Evolutionary conservation across 129 eudicot genomes (phyloP), one percentile per base, ranked within the genome.

Genomic region (Centaurea solstitialis): DNA sequence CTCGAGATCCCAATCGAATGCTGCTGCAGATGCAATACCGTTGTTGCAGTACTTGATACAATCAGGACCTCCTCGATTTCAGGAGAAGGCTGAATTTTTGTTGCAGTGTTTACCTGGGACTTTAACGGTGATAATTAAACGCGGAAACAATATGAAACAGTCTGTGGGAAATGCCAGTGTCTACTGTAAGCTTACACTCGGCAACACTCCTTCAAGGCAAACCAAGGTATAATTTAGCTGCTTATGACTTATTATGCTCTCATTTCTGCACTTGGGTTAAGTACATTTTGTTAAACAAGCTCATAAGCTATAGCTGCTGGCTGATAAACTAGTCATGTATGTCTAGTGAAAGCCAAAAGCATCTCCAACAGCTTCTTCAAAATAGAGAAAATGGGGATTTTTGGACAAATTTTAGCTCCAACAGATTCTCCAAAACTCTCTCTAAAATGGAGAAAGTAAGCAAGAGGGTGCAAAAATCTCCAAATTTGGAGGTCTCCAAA

Each of bases 41-140:
- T 84, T 96, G 85, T 79, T 96, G 89, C 99, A 96, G 84, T 96
- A 88, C 85, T 85, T 96, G 81, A 96, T 96, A 77, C 97, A 93
- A 71, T 96, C 99, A 6, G 99, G 98, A 30, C 99, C 99, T 3
- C 99, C 99, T 50, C 88, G 98, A 76, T 91, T 96, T 79, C 99
- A 96, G 84, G 99, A 96, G 82, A 96, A 96, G 86, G 91, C 99
- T 57, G 99, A 96, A 75, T 86, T 89, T 83, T 78, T 96, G 61
- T 85, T 96, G 93, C 99, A 96, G 86, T 96, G 98, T 85, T 82
- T 96, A 79, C 99, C 99, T 0, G 99, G 99, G 64, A 96, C 99
- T 26, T 80, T 96, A 35, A 91, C 93, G 4, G 99, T 96, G 30
- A 93, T 88, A 78, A 93, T 96, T 69, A 96, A 96, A 90, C 87